These are phyloP conservation scores for Meyerozyma sp. DNA, from an alignment of 1,139 yeast species.

Conservation along the genomic window DNA sequence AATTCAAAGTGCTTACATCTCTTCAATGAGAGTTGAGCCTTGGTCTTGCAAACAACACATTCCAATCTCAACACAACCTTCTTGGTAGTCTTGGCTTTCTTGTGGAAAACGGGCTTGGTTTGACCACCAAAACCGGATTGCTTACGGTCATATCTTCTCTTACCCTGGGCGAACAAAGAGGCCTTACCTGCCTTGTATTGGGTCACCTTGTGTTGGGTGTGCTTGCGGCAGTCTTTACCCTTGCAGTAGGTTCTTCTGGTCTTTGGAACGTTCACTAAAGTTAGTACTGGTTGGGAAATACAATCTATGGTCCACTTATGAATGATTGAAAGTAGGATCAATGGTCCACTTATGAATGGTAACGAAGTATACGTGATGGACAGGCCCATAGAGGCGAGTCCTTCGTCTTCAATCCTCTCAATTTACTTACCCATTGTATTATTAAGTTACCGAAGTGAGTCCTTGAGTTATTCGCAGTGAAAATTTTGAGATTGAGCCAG, in stretches of 20 bases:
- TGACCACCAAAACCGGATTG: constrained; percentile 99
- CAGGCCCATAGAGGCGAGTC: neutral
- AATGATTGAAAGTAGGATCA: no score
- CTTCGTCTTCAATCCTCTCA: neutral
- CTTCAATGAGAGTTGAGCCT: constrained; percentile 96
- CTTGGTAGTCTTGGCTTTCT: constrained; percentile 99
- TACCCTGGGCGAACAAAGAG: constrained; percentile 98
- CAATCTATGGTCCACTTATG: no score
- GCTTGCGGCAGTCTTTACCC: constrained; percentile 98
- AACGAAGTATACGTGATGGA: no score
- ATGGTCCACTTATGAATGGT: no score
- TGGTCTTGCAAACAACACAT: constrained; percentile 98
- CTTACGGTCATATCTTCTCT: constrained; percentile 99
- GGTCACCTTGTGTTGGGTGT: constrained; percentile 99
- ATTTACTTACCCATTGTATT: constrained; percentile 1
- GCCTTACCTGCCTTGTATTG: constrained; percentile 99
- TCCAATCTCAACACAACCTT: constrained; percentile 99
- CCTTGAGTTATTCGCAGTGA: constrained; percentile 1
- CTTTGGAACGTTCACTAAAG: constrained; percentile 98
- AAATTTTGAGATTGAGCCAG: constrained; percentile 1
- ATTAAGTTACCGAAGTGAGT: neutral
- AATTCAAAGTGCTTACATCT: constrained; percentile 99
- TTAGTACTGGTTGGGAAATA: constrained; percentile 17
- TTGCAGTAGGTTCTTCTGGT: constrained; percentile 99
- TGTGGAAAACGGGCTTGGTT: constrained; percentile 99